A percentile compares a stretch with the other conserved stretches of the same genome.
Conservation (phyloP, 2,329 filamentous ascomycete genomes). For the Exserohilum rostratum region DNA sequence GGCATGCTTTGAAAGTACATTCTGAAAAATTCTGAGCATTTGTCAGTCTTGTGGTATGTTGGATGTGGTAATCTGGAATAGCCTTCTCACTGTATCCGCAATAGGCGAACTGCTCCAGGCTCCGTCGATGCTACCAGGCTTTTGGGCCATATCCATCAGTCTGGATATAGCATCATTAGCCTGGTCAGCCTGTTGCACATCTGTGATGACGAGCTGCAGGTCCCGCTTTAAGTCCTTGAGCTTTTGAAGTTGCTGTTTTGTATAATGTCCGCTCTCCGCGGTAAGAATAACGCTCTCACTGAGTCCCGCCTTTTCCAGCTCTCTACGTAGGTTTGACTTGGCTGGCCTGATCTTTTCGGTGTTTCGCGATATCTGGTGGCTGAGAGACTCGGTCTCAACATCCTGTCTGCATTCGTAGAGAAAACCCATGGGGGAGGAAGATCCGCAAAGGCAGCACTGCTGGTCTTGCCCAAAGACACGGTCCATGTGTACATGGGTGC, state of each 20-base stretch:
- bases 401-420: slow-evolving; percentile 77
- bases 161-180: slow-evolving; percentile 26
- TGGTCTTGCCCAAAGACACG: slow-evolving; percentile 62
- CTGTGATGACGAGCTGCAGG: slow-evolving; percentile 36
- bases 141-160: slow-evolving; percentile 16
- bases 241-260: slow-evolving; percentile 35
- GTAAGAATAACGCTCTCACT: slow-evolving; percentile 43
- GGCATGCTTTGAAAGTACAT: slow-evolving; percentile 57
- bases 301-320: slow-evolving; percentile 38
- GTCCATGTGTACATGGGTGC: slow-evolving; percentile 72
- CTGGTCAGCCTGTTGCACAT: slow-evolving; percentile 23
- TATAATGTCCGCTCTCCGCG: slow-evolving; percentile 45
- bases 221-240: slow-evolving; percentile 42
- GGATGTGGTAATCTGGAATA: neutral
- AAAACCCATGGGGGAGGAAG: slow-evolving; percentile 67
- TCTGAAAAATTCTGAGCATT: neutral
- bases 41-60: slow-evolving; percentile 7
- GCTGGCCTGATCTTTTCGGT: neutral
- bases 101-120: slow-evolving; percentile 18
- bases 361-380: slow-evolving; percentile 3
- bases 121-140: slow-evolving; percentile 29
- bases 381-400: slow-evolving; percentile 13
- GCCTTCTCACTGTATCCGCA: slow-evolving; percentile 21
- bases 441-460: slow-evolving; percentile 65
- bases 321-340: slow-evolving; percentile 29